Evolutionary conservation across 148 eudicot genomes (phyloP).

Genomic region (Oxyria digyna): DNA sequence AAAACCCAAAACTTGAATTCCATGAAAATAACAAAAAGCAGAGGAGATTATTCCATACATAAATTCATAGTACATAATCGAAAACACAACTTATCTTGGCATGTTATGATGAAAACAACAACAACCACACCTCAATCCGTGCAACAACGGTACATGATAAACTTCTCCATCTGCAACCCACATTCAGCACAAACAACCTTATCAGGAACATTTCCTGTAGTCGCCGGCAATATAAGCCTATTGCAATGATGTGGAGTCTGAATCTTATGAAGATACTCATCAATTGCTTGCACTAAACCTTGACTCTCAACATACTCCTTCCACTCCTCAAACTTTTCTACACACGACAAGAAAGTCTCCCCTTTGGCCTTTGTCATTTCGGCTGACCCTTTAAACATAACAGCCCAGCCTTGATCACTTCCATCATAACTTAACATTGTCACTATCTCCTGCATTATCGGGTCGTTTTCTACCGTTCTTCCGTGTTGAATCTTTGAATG

Average conservation of each 20-base stretch:
- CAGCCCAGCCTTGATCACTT: constrained; percentile 69
- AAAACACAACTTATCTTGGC: too few species aligned
- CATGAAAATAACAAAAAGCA: too few species aligned
- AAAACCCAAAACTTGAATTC: too few species aligned
- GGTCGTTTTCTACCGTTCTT: constrained; percentile 36
- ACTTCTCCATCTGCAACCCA: constrained; percentile 52
- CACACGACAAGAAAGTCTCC: constrained; percentile 23
- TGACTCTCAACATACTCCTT: constrained; percentile 8
- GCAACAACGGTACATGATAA: constrained; percentile 70
- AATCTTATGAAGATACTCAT: constrained; percentile 22
- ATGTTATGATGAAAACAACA: too few species aligned
- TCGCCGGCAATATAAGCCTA: constrained; percentile 53
- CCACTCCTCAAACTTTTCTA: constrained; percentile 33
- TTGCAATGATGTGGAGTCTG: constrained; percentile 60
- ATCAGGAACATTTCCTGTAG: constrained; percentile 40
- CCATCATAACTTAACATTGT: constrained; percentile 57
- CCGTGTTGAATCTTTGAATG: constrained; percentile 64
- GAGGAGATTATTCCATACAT: too few species aligned
- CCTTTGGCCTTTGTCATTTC: constrained; percentile 56
- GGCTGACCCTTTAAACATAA: constrained; percentile 36
- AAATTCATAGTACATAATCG: too few species aligned
- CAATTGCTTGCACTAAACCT: constrained; percentile 40
- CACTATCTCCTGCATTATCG: constrained; percentile 53
- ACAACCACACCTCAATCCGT: constrained; percentile 14
- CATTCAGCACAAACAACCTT: constrained; percentile 63